Base-by-base conservation (phyloP, 1,139 yeast species). In the Yamadazyma conglobata region DNA sequence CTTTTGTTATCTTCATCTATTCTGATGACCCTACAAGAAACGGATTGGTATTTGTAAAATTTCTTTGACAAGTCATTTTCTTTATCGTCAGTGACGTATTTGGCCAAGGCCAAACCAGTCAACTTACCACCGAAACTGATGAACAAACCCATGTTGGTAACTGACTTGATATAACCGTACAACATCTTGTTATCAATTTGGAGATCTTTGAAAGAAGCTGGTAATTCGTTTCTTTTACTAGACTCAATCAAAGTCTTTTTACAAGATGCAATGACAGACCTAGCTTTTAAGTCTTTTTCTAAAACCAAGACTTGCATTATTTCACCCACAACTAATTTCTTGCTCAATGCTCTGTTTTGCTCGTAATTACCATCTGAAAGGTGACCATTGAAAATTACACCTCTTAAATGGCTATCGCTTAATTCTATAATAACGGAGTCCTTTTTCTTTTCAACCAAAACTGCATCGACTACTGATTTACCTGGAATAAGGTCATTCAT, bases 101-200 rank as follows among this genome's bases (percentile, higher is more conserved):
- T 79, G 36, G 91, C 87, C 43, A 85, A 72, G 3, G 87, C 84
- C 44, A 91, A 70, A 28, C 96, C 97, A 19, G 88, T 84, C 43
- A 89, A 72, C 33, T 73, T 76, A 42, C 84, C 84, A 38, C 81
- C 88, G 57, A 91, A 91, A 0, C 83, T 75, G 35, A 91, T 83
- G 54, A 91, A 89, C 17, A 87, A 68, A 43, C 97, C 97, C 52
- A 72, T 70, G 32, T 69, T 74, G 13, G 93, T 83, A 17, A 86
- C 79, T 16, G 88, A 79, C 46, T 78, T 83, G 31, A 91, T 74
- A 51, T 70, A 89, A 24, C 97, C 98, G 39, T 75, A 68, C 31
- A 84, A 54, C 28, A 48, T 48, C 28, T 58, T 60, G 18, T 75
- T 75, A n/a, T 70, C 63, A 15, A 62, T 56, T 26, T 67, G 56